Evolutionary conservation across 202 grass and related monocot species (phyloP), one percentile per base, ranked within the genome.

Genomic region (Carex arenaria): DNA sequence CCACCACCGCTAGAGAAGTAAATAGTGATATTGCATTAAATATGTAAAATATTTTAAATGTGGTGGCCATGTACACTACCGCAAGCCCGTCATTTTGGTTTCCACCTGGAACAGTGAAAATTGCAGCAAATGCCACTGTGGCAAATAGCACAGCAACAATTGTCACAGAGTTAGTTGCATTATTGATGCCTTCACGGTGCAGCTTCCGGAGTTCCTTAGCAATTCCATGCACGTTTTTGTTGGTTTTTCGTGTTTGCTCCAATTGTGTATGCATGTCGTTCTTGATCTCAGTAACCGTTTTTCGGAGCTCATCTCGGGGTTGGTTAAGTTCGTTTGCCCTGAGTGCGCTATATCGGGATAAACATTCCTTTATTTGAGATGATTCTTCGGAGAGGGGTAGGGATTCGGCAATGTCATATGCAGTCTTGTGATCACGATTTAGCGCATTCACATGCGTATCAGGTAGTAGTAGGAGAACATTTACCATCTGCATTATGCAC

Each of bases 171-270:
- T 98, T 98, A 0, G 95, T 98, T 52, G 95, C 95, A 80, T 98
- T 98, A 69, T 93, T 98, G 64, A 98, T 98, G 87, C 92, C 92
- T 87, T 98, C 92, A 84, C 92, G 90, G 84, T 98, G 95, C 81
- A 94, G 87, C 55, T 98, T 98, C 76, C 92, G 90, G 62, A 98
- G 90, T 85, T 90, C 90, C 81, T 95, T 98, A 86, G 95, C 92
- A 70, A 98, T 98, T 22, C 95, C 95, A 85, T 94, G 72, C 60
- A 98, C 95, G 64, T 93, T 97, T 90, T 98, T 94, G 61, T 98
- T 98, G 64, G 95, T 94, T 86, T 90, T 98, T 84, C 82, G 89
- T 0, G 92, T 97, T 67, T 97, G 95, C 75, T 94, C 95, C 45
- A 98, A 84, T 61, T 98, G 95, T 72, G 92, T 91, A 82, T 98